Evolutionary conservation across 371 early-diverging fungal genomes (phyloP).

Genomic region (Chytridium lagenaria): DNA sequence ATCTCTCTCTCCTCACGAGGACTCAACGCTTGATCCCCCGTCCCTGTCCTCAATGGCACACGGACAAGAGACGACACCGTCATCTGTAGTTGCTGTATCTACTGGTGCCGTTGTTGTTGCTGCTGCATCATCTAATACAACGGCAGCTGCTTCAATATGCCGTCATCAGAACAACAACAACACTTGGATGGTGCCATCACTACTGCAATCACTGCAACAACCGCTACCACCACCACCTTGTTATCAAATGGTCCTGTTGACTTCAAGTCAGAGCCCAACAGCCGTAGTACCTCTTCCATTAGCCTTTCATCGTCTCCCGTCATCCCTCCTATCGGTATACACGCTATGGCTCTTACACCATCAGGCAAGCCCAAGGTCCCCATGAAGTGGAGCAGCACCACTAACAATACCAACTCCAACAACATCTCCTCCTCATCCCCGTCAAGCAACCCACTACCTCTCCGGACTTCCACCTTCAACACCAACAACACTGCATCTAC

Average conservation of each 20-base stretch:
- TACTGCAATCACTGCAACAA: no score
- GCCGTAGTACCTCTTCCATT: constrained; percentile 5
- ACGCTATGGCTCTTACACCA: neutral
- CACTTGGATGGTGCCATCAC: no score
- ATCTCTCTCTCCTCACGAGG: no score
- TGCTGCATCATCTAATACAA: no score
- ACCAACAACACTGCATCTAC: no score
- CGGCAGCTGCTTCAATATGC: no score
- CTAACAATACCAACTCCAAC: no score
- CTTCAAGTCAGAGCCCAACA: constrained; percentile 7
- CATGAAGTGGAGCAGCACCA: constrained; percentile 16
- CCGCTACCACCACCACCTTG: neutral
- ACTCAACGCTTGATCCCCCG: no score
- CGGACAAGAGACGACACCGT: neutral
- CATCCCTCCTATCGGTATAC: neutral
- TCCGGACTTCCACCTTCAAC: neutral
- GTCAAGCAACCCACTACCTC: neutral
- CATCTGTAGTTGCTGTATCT: neutral
- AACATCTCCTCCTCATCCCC: neutral
- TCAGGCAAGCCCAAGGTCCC: constrained; percentile 5
- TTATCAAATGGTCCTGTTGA: neutral
- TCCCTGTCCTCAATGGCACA: no score
- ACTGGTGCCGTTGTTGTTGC: no score
- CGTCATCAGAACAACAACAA: no score
- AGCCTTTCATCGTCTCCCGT: constrained; percentile 5